These are phyloP conservation scores for Colletotrichum neosansevieriae DNA, from an alignment of 2,329 filamentous ascomycete genomes.

Conservation along the genomic window DNA sequence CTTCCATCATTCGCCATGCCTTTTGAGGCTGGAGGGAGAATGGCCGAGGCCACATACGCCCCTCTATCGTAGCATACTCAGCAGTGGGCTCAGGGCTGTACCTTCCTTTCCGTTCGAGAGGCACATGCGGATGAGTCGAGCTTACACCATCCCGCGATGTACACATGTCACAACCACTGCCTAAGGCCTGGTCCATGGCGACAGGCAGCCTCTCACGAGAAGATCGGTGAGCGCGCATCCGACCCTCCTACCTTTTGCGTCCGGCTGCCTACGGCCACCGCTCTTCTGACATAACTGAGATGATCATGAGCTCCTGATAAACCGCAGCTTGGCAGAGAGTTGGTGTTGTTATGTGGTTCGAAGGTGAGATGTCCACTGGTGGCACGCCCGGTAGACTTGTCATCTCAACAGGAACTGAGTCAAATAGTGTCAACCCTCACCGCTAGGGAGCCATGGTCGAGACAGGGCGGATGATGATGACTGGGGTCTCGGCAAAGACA, in stretches of 20 bases:
- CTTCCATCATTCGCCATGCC: slow-evolving; percentile 13
- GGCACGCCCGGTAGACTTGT: slow-evolving; percentile 32
- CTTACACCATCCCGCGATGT: slow-evolving; percentile 26
- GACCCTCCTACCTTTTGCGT: slow-evolving; percentile 18
- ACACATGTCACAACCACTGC: slow-evolving; percentile 28
- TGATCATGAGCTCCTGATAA: slow-evolving; percentile 34
- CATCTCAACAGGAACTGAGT: slow-evolving; percentile 39
- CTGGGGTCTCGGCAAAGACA: slow-evolving; percentile 37
- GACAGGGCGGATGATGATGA: slow-evolving; percentile 21
- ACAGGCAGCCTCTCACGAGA: slow-evolving; percentile 12
- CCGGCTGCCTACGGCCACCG: slow-evolving; percentile 33
- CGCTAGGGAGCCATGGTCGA: slow-evolving; percentile 36
- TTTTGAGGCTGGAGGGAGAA: slow-evolving; percentile 20
- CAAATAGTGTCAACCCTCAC: slow-evolving; percentile 31
- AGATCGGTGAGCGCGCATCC: slow-evolving; percentile 35
- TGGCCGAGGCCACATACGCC: slow-evolving; percentile 19
- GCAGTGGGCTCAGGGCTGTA: slow-evolving; percentile 32
- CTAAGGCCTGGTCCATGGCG: slow-evolving; percentile 30
- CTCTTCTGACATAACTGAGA: slow-evolving; percentile 35
- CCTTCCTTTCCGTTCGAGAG: slow-evolving; percentile 36
- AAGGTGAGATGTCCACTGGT: slow-evolving; percentile 21
- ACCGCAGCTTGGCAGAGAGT: slow-evolving; percentile 31
- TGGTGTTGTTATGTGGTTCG: slow-evolving; percentile 21
- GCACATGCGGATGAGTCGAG: slow-evolving; percentile 29
- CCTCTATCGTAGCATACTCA: slow-evolving; percentile 26